phyloP scores from a whole-genome alignment of 2,329 filamentous ascomycete genomes.

The Aureobasidium vineae region DNA sequence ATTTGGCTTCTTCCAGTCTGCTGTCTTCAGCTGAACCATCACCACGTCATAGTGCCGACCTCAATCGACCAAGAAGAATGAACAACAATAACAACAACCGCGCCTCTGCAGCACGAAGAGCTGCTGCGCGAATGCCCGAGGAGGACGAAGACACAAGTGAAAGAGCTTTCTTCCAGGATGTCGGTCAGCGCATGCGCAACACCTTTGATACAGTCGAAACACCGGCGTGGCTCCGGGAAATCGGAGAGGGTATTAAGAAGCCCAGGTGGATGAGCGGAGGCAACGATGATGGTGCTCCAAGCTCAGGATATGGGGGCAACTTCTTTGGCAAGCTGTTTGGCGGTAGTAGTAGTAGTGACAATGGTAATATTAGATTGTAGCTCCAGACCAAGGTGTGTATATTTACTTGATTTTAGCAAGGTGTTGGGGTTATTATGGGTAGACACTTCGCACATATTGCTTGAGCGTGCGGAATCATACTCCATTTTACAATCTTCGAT shows the following conservation, averaged over 20 bases:
- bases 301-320: conserved; percentile 29
- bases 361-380: conserved; percentile 26
- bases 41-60: conserved; percentile 20
- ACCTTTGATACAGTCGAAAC: conserved; percentile 81
- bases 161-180: conserved; percentile 72
- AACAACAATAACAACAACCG: conserved; percentile 11
- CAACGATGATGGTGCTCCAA: conserved; percentile 27
- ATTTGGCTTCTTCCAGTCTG: conserved; percentile 32
- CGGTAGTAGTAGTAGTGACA: conserved; percentile 31
- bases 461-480: not conserved
- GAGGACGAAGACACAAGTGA: conserved; percentile 64
- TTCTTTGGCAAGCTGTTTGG: conserved; percentile 39
- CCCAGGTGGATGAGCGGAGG: conserved; percentile 75
- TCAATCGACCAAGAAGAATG: conserved; percentile 25
- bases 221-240: conserved; percentile 77
- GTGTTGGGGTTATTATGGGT: not conserved
- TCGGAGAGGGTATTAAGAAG: conserved; percentile 67
- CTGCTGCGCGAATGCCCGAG: conserved; percentile 25
- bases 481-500: not conserved
- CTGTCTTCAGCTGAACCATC: conserved; percentile 19
- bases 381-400: not conserved
- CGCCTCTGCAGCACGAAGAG: conserved; percentile 12
- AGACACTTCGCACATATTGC: not conserved
- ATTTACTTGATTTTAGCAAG: conserved; percentile 4
- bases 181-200: conserved; percentile 84